Conservation (phyloP, 352 stramenopile species). For the Globisporangium echinulatum region DNA sequence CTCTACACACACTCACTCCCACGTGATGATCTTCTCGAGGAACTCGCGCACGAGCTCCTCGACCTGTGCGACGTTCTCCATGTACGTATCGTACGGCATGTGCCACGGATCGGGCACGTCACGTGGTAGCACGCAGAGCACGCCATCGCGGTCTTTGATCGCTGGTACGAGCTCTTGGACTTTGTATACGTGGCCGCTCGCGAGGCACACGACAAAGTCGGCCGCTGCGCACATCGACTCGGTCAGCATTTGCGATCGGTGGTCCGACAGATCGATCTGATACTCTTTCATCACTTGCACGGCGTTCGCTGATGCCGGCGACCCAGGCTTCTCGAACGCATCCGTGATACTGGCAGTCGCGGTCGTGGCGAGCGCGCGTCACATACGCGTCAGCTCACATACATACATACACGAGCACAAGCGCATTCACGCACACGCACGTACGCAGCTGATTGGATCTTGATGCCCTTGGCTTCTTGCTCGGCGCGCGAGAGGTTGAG, state of each 20-base stretch:
- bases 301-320: conserved; percentile 49
- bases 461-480: conserved; percentile 58
- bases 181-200: conserved; percentile 55
- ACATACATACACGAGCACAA: not conserved
- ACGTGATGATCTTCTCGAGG: conserved; percentile 54
- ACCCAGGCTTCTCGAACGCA: conserved; percentile 62
- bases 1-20: conserved; percentile 4
- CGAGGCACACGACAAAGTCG: conserved; percentile 71
- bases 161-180: conserved; percentile 55
- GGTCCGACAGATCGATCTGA: conserved; percentile 56
- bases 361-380: too few relatives aligned
- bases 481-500: conserved; percentile 61
- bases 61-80: conserved; percentile 69
- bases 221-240: conserved; percentile 54
- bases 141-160: conserved; percentile 45
- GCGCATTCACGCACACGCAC: conserved; percentile 9
- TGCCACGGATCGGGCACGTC: conserved; percentile 78
- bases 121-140: conserved; percentile 49
- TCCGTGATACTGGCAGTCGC: conserved; percentile 43
- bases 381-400: not conserved
- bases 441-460: conserved; percentile 67
- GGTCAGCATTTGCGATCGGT: conserved; percentile 64
- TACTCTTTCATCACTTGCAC: conserved; percentile 73
- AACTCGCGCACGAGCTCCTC: conserved; percentile 75
- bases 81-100: conserved; percentile 81